Conservation (phyloP, 768 basidiomycete genomes). For the Auricularia sp. region DNA sequence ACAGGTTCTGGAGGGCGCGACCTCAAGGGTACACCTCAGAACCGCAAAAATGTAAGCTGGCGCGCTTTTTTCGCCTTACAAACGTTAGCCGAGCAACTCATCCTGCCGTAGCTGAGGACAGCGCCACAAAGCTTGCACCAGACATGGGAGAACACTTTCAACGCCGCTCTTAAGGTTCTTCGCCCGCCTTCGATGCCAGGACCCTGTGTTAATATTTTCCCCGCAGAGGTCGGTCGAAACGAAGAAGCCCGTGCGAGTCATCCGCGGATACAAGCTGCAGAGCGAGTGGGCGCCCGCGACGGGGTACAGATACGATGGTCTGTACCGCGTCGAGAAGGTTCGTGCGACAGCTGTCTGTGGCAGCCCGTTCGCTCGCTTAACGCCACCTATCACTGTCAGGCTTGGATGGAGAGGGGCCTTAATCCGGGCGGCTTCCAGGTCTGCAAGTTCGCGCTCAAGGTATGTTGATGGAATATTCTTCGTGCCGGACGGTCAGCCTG, state of each 20-base stretch:
- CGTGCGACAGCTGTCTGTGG: neutral
- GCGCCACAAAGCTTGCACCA: conserved; percentile 82
- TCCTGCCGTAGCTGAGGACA: conserved; percentile 57
- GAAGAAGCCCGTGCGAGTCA: conserved; percentile 73
- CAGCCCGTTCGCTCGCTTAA: neutral
- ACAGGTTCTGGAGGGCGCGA: conserved; percentile 82
- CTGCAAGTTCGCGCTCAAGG: conserved; percentile 80
- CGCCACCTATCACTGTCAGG: conserved; percentile 28
- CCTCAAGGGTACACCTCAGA: conserved; percentile 69
- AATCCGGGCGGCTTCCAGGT: conserved; percentile 63
- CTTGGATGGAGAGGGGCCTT: conserved; percentile 65
- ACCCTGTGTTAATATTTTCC: too few relatives aligned
- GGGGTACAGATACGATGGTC: conserved; percentile 89
- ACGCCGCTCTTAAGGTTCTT: conserved; percentile 51
- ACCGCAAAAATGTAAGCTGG: conserved; percentile 68
- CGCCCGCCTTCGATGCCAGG: too few relatives aligned
- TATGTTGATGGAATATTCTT: conserved; percentile 20
- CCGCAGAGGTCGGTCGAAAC: conserved; percentile 62
- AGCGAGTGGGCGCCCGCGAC: conserved; percentile 70
- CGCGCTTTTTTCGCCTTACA: neutral
- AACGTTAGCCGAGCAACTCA: neutral
- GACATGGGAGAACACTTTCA: conserved; percentile 61
- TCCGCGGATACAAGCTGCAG: conserved; percentile 69
- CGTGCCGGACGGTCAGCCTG: neutral
- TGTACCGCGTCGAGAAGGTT: conserved; percentile 52